Evolutionary conservation across 2,329 filamentous ascomycete species (phyloP), one percentile per base, ranked within the genome.

Genomic region (Elsinoe perseae): DNA sequence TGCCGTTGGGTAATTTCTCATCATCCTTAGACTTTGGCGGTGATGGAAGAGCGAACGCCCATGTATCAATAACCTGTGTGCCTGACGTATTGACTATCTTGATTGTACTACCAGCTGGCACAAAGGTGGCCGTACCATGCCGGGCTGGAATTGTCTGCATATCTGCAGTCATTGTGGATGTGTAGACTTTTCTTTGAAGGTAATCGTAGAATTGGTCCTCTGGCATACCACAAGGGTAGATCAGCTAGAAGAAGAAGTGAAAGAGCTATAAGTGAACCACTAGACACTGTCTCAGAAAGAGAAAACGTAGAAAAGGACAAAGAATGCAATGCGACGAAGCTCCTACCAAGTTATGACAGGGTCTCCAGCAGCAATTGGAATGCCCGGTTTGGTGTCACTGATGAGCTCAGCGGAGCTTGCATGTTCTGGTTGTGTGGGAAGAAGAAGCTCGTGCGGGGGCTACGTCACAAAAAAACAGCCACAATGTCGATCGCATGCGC

Each of bases 11-110:
- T 54, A 67, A 60, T 46, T 66, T 61, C 23, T 63, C 18, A 62
- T 8, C 59, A 1, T 69, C 68, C 7, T 61, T 68, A 16, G 70
- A 65, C 32, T 70, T 68, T 2, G 74, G 75, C 14, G 75, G 74
- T n/a, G 70, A 66, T 8, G 70, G 70, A 30, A 78, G 61, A 1
- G 72, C 72, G 61, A 78, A 77, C 0, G 74, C 75, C 75, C 75
- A 78, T 21, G 73, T 75, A 57, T 75, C 75, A 21, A 77, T 69
- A 8, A 75, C 72, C 64, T 78, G 75, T 44, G 72, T 72, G n/a
- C 75, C 75, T 58, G 75, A 76, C 0, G 73, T 75, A 57, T 77
- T 77, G 57, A 77, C 70, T 40, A 78, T 73, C 63, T 77, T 77
- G 65, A 78, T 75, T 2, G 69, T 71, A 56, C 73, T 68, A 18